Conservation (phyloP, 2,329 filamentous ascomycete genomes). For the Arthrobotrys sinensis region DNA sequence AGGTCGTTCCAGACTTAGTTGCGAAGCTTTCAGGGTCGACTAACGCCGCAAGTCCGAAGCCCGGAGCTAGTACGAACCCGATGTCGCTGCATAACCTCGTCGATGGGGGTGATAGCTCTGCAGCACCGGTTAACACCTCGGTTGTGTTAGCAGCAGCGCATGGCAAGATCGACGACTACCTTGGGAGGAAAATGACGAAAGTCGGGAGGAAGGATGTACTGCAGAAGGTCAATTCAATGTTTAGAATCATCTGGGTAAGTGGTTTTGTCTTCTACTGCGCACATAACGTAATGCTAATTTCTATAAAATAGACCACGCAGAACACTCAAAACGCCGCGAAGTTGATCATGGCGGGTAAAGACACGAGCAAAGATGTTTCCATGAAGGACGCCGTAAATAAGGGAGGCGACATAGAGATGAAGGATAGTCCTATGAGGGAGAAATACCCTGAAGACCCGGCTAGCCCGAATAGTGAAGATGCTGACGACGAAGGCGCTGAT, state of each 20-base stretch:
- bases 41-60: slow-evolving; percentile 67
- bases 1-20: slow-evolving; percentile 74
- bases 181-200: slow-evolving; percentile 63
- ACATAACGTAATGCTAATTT: not conserved
- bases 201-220: slow-evolving; percentile 63
- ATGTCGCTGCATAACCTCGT: slow-evolving; percentile 65
- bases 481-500: slow-evolving; percentile 57
- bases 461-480: slow-evolving; percentile 55
- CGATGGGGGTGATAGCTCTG: slow-evolving; percentile 44
- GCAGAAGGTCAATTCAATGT: slow-evolving; percentile 62
- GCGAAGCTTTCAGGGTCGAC: slow-evolving; percentile 68
- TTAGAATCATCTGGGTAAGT: slow-evolving; percentile 57
- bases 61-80: slow-evolving; percentile 65
- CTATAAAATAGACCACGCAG: slow-evolving; percentile 32
- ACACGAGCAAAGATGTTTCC: slow-evolving; percentile 31
- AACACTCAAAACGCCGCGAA: slow-evolving; percentile 53
- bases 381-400: slow-evolving; percentile 32
- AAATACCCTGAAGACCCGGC: slow-evolving; percentile 40
- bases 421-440: slow-evolving; percentile 39
- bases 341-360: slow-evolving; percentile 55
- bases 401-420: slow-evolving; percentile 36
- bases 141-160: slow-evolving; percentile 60
- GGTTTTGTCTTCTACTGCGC: not conserved
- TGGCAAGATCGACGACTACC: slow-evolving; percentile 62
- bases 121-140: slow-evolving; percentile 49